phyloP scores from a whole-genome alignment of 352 stramenopile genomes.

The Globisporangium irregulare region DNA sequence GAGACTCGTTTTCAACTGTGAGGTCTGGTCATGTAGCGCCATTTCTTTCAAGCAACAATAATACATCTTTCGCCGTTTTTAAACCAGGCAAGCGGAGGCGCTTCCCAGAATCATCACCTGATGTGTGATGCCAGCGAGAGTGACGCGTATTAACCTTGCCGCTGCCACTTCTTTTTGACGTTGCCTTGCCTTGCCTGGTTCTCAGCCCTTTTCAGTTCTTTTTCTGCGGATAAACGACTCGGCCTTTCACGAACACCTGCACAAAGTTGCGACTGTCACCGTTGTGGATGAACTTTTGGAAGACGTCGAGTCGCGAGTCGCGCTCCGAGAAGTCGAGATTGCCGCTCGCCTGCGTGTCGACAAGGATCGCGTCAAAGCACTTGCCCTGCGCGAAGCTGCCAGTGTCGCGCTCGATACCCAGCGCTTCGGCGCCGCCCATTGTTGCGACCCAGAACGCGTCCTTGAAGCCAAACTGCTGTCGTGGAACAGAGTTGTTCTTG shows the following conservation, averaged over 20 bases:
- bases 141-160: neutral
- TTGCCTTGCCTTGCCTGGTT: neutral
- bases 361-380: constrained; percentile 82
- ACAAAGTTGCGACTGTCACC: constrained; percentile 84
- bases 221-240: constrained; percentile 26
- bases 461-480: constrained; percentile 55
- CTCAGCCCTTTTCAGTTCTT: neutral
- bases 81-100: neutral
- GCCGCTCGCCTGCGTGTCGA: constrained; percentile 41
- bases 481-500: neutral
- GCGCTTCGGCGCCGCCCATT: constrained; percentile 71
- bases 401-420: constrained; percentile 64
- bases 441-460: constrained; percentile 88
- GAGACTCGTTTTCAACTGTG: neutral
- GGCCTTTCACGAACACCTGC: constrained; percentile 69
- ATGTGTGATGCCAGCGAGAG: neutral
- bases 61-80: neutral
- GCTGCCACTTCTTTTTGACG: neutral
- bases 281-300: constrained; percentile 87
- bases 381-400: constrained; percentile 82
- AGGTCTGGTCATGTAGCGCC: too few relatives aligned
- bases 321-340: constrained; percentile 54
- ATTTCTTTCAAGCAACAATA: neutral
- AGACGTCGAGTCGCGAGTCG: constrained; percentile 46
- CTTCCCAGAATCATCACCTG: neutral